These are phyloP conservation scores for Paxillus rubicundulus DNA, from an alignment of 768 basidiomycete species.

Conservation along the genomic window DNA sequence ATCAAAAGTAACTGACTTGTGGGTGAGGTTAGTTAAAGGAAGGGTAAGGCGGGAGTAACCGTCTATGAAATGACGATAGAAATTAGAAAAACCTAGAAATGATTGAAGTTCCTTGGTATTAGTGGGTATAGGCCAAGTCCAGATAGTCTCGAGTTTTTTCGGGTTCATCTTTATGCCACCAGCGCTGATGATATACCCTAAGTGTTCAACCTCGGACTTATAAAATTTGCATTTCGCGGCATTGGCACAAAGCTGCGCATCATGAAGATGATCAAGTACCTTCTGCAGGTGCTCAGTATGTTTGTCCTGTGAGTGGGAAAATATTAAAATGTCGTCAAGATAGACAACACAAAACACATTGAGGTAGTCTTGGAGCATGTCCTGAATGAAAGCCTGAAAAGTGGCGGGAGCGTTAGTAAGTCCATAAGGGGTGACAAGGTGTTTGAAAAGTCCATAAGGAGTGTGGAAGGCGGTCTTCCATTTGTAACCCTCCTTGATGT, in stretches of 20 bases:
- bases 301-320: conserved; percentile 32
- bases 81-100: conserved; percentile 34
- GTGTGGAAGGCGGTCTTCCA: conserved; percentile 45
- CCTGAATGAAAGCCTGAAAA: conserved; percentile 44
- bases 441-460: conserved; percentile 37
- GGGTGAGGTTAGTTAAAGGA: conserved; percentile 30
- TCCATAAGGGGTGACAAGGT: conserved; percentile 38
- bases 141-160: conserved; percentile 26
- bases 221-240: conserved; percentile 38
- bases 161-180: conserved; percentile 32
- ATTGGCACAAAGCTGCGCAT: conserved; percentile 27
- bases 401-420: conserved; percentile 39
- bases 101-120: conserved; percentile 21
- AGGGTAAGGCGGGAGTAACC: conserved; percentile 33
- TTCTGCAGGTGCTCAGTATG: conserved; percentile 33
- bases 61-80: conserved; percentile 35
- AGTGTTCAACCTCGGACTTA: conserved; percentile 36
- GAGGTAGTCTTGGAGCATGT: conserved; percentile 37
- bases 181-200: conserved; percentile 38
- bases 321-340: conserved; percentile 45
- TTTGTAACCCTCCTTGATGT: conserved; percentile 39
- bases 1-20: conserved; percentile 23
- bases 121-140: conserved; percentile 27
- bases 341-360: conserved; percentile 42
- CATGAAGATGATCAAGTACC: conserved; percentile 33